Evolutionary conservation across 352 stramenopile genomes (phyloP).

Genomic region (Aphanomyces stellatus): DNA sequence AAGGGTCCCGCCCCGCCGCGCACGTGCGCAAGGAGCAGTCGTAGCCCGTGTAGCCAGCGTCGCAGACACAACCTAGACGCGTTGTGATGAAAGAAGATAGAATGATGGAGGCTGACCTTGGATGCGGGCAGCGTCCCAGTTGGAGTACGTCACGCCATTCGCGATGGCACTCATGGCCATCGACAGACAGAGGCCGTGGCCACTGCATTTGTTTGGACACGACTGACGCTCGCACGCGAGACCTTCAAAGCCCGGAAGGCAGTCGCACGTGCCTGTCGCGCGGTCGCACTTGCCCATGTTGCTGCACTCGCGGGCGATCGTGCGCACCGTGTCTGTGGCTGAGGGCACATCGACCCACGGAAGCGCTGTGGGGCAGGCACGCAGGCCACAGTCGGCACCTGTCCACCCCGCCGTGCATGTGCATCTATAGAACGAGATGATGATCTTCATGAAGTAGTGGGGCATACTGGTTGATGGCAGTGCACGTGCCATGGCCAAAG

Average conservation of each 20-base stretch:
- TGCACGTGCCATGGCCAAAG: constrained; percentile 54
- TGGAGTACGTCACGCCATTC: constrained; percentile 48
- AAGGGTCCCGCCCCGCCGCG: constrained; percentile 78
- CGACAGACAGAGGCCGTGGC: constrained; percentile 82
- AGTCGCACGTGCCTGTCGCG: constrained; percentile 63
- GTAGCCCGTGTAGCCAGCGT: constrained; percentile 79
- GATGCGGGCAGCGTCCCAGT: constrained; percentile 82
- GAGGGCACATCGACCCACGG: constrained; percentile 52
- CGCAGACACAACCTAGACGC: constrained; percentile 70
- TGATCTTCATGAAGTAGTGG: background rate
- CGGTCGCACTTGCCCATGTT: constrained; percentile 68
- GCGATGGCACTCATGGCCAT: constrained; percentile 47
- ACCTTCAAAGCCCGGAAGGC: constrained; percentile 63
- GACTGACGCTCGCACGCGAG: constrained; percentile 50
- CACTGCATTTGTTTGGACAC: constrained; percentile 80
- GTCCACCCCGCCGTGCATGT: constrained; percentile 76
- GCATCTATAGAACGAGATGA: constrained; percentile 50
- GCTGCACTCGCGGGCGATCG: constrained; percentile 46
- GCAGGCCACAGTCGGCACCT: constrained; percentile 79
- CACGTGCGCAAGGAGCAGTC: constrained; percentile 82
- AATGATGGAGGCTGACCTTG: constrained; percentile 22
- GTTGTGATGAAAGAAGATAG: background rate
- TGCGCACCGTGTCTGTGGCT: constrained; percentile 34
- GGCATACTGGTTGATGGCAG: constrained; percentile 44
- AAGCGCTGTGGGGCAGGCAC: constrained; percentile 56